Evolutionary conservation across 2,329 filamentous ascomycete genomes (phyloP), one percentile per base, ranked within the genome.

Genomic region (Ophiobolus disseminans): DNA sequence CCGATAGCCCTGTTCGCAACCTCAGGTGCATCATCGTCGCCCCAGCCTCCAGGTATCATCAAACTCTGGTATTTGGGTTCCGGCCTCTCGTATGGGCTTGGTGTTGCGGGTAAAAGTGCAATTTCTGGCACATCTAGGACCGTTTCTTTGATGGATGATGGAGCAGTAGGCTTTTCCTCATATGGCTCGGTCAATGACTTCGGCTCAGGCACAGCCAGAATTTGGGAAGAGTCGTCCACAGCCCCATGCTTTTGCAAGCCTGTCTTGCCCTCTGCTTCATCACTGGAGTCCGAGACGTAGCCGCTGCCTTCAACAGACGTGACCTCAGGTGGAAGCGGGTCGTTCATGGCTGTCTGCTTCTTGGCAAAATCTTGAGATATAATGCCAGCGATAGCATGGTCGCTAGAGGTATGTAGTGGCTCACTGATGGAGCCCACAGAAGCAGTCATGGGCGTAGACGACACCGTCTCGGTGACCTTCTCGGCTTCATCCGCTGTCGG

Each of bases 321-420:
- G 10, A 89, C 85, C 13, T 90, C 81, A 1, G 87, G 87, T 4
- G 89, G 86, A 25, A 91, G 69, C 13, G 89, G 88, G 53, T 89
- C 83, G 42, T 82, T 77, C 8, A 46, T 14, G 14, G 48, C 23
- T n/a, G 37, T 32, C 14, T 53, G 50, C 52, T 79, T 82, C 3
- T 77, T 72, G 4, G 75, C 76, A 38, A 81, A 76, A 40, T 87
- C 84, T 35, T 82, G 79, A 5, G 76, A 66, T 11, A 88, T 58
- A 4, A 87, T 70, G 4, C 77, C 75, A 3, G 83, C 86, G 44
- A 86, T 71, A 2, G 76, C 80, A 56, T 83, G 78, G 58, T 90
- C 87, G 50, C 74, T 85, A 3, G 86, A 88, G 31, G 77, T 73
- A 2, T 79, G 80, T n/a, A 79, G 44, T 20, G 68, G 60, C 28